These are phyloP conservation scores for Thermothielavioides terrestris DNA, from an alignment of 495 filamentous ascomycete genomes.

Conservation along the genomic window DNA sequence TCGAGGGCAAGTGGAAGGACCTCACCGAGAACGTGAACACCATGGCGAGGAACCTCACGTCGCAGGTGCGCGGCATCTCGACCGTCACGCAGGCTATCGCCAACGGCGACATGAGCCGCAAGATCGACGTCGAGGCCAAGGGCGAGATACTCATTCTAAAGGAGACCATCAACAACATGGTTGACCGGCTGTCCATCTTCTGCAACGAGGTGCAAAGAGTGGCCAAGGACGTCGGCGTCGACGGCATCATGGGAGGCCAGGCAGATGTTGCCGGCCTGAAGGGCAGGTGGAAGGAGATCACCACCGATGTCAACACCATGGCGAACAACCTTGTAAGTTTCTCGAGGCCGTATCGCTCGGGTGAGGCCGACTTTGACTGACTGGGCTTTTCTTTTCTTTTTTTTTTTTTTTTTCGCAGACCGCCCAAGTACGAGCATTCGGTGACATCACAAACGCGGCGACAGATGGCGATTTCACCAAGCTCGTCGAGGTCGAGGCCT, in stretches of 20 bases:
- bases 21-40: constrained; percentile 92
- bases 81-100: constrained; percentile 97
- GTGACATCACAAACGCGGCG: constrained; percentile 93
- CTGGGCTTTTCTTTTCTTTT: no score
- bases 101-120: constrained; percentile 83
- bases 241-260: constrained; percentile 98
- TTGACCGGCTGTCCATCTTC: constrained; percentile 89
- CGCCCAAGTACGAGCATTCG: constrained; percentile 94
- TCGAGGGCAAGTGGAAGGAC: constrained; percentile 99
- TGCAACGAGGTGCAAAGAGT: constrained; percentile 95
- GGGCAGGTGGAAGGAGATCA: constrained; percentile 97
- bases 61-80: constrained; percentile 91
- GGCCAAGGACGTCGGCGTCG: constrained; percentile 93
- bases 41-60: constrained; percentile 93
- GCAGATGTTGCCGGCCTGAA: constrained; percentile 90
- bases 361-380: no score
- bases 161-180: constrained; percentile 99
- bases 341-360: no score
- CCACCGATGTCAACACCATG: constrained; percentile 97
- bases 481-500: constrained; percentile 94
- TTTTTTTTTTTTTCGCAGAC: no score
- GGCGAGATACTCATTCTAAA: constrained; percentile 91
- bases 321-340: constrained; percentile 70
- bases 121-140: constrained; percentile 91
- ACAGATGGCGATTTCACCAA: constrained; percentile 96